phyloP scores from a whole-genome alignment of 768 basidiomycete species.

The Cyathus striatus region DNA sequence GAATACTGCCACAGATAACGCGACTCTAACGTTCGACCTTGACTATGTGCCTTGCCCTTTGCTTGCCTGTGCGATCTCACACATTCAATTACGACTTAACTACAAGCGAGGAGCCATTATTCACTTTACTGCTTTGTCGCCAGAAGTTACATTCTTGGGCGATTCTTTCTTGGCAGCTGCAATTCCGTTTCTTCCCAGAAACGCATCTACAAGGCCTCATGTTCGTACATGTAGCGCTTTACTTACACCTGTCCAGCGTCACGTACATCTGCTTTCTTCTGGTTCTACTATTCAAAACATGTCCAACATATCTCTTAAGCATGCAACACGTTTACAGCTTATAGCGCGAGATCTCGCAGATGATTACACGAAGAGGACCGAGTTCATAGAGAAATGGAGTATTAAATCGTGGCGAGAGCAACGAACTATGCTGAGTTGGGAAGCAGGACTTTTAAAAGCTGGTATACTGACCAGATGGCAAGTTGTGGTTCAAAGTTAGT shows the following conservation, averaged over 20 bases:
- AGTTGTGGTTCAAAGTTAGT: conserved; percentile 13
- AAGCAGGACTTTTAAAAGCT: conserved; percentile 42
- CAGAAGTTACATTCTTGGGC: conserved; percentile 26
- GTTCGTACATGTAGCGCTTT: conserved; percentile 31
- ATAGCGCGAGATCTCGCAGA: conserved; percentile 19
- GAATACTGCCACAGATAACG: not conserved
- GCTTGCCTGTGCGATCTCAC: conserved; percentile 5
- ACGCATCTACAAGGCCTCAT: conserved; percentile 7
- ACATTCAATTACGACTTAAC: conserved; percentile 5
- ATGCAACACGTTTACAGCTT: conserved; percentile 17
- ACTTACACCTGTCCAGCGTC: conserved; percentile 26
- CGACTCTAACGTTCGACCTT: conserved; percentile 1
- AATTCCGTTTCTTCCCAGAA: conserved; percentile 35
- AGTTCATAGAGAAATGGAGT: conserved; percentile 24
- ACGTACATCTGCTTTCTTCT: conserved; percentile 29
- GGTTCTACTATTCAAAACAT: conserved; percentile 24
- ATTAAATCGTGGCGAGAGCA: conserved; percentile 38
- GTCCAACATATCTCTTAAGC: conserved; percentile 33
- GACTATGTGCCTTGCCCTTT: conserved; percentile 14
- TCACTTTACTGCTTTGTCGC: conserved; percentile 32
- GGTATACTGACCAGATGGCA: conserved; percentile 45
- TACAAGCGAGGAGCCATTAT: conserved; percentile 13
- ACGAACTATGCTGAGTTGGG: conserved; percentile 43
- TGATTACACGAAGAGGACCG: conserved; percentile 17
- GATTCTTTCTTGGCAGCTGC: conserved; percentile 33